Conservation (phyloP, 129 eudicot genomes). For the Artemisia argyi region DNA sequence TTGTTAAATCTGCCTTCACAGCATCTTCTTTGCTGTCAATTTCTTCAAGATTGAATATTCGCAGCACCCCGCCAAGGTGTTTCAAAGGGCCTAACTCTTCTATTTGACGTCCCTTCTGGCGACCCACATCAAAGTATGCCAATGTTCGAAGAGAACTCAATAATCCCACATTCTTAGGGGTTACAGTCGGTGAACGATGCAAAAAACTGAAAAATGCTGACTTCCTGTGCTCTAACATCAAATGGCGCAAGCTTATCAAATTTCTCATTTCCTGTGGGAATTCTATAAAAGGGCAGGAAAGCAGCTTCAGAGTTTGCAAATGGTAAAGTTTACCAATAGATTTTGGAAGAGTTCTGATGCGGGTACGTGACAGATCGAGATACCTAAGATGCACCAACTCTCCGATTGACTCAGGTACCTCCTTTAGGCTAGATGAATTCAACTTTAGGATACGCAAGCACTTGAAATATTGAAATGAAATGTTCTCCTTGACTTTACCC, state of each 20-base stretch:
- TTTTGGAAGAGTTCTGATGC: not conserved
- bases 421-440: not conserved
- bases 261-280: not conserved
- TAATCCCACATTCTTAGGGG: not conserved
- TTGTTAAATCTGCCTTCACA: too few relatives aligned
- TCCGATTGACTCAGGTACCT: not conserved
- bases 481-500: not conserved
- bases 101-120: not conserved
- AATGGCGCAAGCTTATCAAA: not conserved
- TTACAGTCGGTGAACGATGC: too few relatives aligned
- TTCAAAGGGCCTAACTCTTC: not conserved
- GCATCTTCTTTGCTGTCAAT: not conserved
- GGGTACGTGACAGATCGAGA: not conserved
- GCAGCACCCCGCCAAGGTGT: not conserved
- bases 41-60: not conserved
- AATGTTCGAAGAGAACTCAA: not conserved
- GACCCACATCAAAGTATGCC: not conserved
- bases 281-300: too few relatives aligned
- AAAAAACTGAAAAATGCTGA: too few relatives aligned
- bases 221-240: too few relatives aligned
- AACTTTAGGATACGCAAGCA: too few relatives aligned
- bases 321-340: slow-evolving; percentile 1
- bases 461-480: not conserved
- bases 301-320: not conserved
- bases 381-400: not conserved